Conservation (phyloP, 306 rosid species). For the Quercus aquifolioides region DNA sequence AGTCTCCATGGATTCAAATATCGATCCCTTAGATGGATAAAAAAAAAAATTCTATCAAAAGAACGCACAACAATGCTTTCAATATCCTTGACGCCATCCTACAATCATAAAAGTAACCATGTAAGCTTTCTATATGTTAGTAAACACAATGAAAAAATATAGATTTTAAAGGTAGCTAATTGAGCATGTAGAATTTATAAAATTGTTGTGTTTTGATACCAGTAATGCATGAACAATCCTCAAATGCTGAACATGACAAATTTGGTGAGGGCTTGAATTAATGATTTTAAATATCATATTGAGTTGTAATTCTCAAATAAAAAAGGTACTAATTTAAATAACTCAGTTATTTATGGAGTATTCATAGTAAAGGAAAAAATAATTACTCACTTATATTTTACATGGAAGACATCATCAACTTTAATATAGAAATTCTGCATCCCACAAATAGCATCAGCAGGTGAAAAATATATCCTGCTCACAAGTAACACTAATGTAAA, state of each 20-base stretch:
- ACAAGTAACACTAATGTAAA: conserved; percentile 10
- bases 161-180: too few species aligned
- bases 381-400: conserved; percentile 73
- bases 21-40: too few species aligned
- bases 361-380: background rate
- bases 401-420: conserved; percentile 95
- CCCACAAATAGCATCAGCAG: conserved; percentile 81
- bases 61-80: too few species aligned
- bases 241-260: background rate
- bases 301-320: background rate
- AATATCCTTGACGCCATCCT: too few species aligned
- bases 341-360: background rate
- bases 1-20: too few species aligned
- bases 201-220: too few species aligned
- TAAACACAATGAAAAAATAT: too few species aligned
- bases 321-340: background rate
- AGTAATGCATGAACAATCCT: too few species aligned
- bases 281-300: background rate
- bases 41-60: too few species aligned
- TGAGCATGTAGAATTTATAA: too few species aligned
- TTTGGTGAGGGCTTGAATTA: background rate
- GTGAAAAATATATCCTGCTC: conserved; percentile 75
- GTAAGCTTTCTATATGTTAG: too few species aligned
- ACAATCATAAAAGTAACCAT: too few species aligned
- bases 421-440: conserved; percentile 97